Percentiles rank a stretch among this genome's conserved stretches.
Evolutionary conservation across 805 yeast species (phyloP).

Genomic region (Starmerella bombicola): DNA sequence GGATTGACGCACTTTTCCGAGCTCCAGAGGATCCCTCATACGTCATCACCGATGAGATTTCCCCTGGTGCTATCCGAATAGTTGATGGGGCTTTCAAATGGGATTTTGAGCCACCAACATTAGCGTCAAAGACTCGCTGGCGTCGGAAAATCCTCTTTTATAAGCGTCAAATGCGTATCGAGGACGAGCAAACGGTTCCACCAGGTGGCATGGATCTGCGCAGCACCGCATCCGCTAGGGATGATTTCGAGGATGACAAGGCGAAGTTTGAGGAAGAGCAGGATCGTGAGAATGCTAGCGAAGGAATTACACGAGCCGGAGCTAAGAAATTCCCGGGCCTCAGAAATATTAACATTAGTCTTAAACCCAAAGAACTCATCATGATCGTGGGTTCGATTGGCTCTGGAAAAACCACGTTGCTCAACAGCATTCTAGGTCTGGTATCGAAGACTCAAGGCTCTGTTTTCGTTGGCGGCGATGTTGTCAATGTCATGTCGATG

Average conservation of each 20-base stretch:
- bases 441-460: slow-evolving; percentile 48
- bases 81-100: slow-evolving; percentile 51
- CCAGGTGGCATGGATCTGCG: slow-evolving; percentile 6
- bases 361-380: slow-evolving; percentile 56
- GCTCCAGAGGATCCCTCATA: slow-evolving; percentile 33
- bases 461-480: slow-evolving; percentile 42
- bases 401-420: slow-evolving; percentile 64
- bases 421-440: slow-evolving; percentile 58
- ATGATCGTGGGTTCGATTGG: slow-evolving; percentile 75
- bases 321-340: slow-evolving; percentile 35
- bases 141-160: slow-evolving; percentile 10
- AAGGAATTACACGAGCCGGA: slow-evolving; percentile 18
- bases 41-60: slow-evolving; percentile 24
- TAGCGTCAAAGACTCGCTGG: slow-evolving; percentile 15
- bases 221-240: slow-evolving; percentile 4
- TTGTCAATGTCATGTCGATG: slow-evolving; percentile 49
- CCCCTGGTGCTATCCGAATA: slow-evolving; percentile 38
- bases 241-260: slow-evolving; percentile 15
- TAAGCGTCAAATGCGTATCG: slow-evolving; percentile 8
- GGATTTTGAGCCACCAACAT: slow-evolving; percentile 34
- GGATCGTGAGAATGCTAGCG: slow-evolving; percentile 8
- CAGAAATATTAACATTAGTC: slow-evolving; percentile 38
- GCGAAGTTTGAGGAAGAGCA: slow-evolving; percentile 7
- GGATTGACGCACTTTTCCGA: slow-evolving; percentile 20
- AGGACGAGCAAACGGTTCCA: slow-evolving; percentile 2